Conservation (phyloP, 108 stramenopile species). For the Conticribra guillardii region DNA sequence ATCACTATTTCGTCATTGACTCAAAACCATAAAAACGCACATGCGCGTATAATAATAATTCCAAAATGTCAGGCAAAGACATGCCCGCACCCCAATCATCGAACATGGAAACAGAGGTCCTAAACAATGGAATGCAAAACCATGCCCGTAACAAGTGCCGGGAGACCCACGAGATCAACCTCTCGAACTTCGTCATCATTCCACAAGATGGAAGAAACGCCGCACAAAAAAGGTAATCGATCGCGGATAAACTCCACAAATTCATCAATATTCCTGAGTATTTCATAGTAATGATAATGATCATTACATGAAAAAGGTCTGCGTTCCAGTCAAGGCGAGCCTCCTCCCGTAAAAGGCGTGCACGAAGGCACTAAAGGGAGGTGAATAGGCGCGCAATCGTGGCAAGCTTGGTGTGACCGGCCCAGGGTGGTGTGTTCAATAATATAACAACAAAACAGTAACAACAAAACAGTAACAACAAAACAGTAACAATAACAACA, state of each 20-base stretch:
- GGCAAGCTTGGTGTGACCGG: slow-evolving; percentile 74
- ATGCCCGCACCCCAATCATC: slow-evolving; percentile 10
- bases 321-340: slow-evolving; percentile 66
- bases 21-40: too few relatives aligned
- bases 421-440: slow-evolving; percentile 45
- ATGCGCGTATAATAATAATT: not conserved
- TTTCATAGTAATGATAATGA: too few relatives aligned
- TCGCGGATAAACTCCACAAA: slow-evolving; percentile 65
- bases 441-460: not conserved
- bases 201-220: slow-evolving; percentile 22
- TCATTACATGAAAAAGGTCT: slow-evolving; percentile 42
- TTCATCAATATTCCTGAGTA: slow-evolving; percentile 54
- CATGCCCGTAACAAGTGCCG: slow-evolving; percentile 42
- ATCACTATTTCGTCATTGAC: slow-evolving; percentile 4
- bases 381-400: slow-evolving; percentile 66
- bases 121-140: slow-evolving; percentile 20
- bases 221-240: slow-evolving; percentile 41
- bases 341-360: slow-evolving; percentile 22
- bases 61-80: slow-evolving; percentile 24
- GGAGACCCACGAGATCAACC: slow-evolving; percentile 36
- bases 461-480: not conserved
- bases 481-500: not conserved
- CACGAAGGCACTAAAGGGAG: slow-evolving; percentile 14
- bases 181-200: slow-evolving; percentile 21
- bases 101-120: slow-evolving; percentile 52